Base-by-base conservation (phyloP, 345 rosid species). In the Gossypium sturtianum region DNA sequence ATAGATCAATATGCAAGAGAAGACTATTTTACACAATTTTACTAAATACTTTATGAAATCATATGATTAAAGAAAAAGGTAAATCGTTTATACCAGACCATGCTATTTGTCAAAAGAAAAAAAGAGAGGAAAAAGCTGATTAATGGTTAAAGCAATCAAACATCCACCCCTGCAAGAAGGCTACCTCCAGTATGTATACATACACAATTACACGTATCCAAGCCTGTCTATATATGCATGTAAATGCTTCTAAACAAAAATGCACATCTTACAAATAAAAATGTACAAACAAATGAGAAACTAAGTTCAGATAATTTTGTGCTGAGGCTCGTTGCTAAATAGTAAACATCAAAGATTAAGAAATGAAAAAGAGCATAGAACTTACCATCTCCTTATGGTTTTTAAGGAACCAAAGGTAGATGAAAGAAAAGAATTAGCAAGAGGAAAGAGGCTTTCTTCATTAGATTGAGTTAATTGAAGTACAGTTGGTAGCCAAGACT, bases 401-500 rank as follows among this genome's bases (percentile, higher is more conserved):
- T 71, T 88, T 63, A 93, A 80, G 62, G 93, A 77, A 72, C 94
- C 96, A 79, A 91, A 87, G 51, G 76, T 13, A 19, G 84, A 80
- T 75, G 86, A 83, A 74, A 45, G 48, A 74, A 76, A 76, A 17
- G 79, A 58, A 53, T 66, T 63, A 41, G 73, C 66, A 66, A 25
- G 52, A 75, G 87, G 78, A 81, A 83, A 75, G 48, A 78, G 71
- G 77, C 78, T 80, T 64, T 83, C 82, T 22, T 81, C 68, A 71
- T 78, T 73, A 58, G 87, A 53, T 41, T 73, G 76, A 74, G 96
- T 87, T 70, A 83, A 74, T 66, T 88, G 84, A 83, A 95, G 96
- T 72, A 95, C 97, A 47, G 91, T 86, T 38, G 97, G 97, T 78
- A 95, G 88, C 99, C 99, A 95, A 3, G 97, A 87, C 77, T 95